These are phyloP conservation scores for Arthrobotrys sinensis DNA, from an alignment of 2,329 filamentous ascomycete species.

Conservation along the genomic window DNA sequence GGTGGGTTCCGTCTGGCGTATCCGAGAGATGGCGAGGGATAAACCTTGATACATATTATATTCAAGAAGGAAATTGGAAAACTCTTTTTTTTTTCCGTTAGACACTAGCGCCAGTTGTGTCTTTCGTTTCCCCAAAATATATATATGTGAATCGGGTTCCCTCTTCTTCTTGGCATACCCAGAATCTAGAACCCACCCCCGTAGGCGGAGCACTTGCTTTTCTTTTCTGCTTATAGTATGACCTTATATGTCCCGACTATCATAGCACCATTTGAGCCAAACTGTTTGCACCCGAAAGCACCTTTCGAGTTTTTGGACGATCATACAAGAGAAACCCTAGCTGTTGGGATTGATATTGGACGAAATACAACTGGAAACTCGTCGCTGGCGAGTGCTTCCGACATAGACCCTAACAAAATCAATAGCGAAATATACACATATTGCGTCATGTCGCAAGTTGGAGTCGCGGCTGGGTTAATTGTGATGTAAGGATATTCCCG, in stretches of 20 bases:
- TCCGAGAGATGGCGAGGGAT: constrained; percentile 39
- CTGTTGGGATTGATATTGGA: constrained; percentile 58
- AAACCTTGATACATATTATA: constrained; percentile 52
- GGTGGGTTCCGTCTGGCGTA: constrained; percentile 38
- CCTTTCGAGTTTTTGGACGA: constrained; percentile 56
- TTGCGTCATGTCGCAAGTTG: constrained; percentile 61
- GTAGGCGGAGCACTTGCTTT: constrained; percentile 29
- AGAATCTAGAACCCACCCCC: constrained; percentile 21
- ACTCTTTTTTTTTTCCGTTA: constrained; percentile 14
- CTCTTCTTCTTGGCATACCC: constrained; percentile 47
- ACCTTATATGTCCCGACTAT: constrained; percentile 60
- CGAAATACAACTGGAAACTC: constrained; percentile 38
- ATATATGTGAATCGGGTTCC: constrained; percentile 46
- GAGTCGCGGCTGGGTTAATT: constrained; percentile 58
- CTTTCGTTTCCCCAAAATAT: constrained; percentile 30
- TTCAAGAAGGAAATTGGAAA: constrained; percentile 52
- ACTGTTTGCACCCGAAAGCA: constrained; percentile 53
- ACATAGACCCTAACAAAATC: constrained; percentile 29
- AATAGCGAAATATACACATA: constrained; percentile 59
- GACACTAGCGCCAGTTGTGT: constrained; percentile 19
- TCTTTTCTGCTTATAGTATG: constrained; percentile 51
- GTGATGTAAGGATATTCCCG: constrained; percentile 50
- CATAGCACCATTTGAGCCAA: constrained; percentile 53
- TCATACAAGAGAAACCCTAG: constrained; percentile 50
- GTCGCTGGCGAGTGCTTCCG: background rate